These are phyloP conservation scores for Aschersonia sp. DNA, from an alignment of 2,329 filamentous ascomycete species.

Conservation along the genomic window DNA sequence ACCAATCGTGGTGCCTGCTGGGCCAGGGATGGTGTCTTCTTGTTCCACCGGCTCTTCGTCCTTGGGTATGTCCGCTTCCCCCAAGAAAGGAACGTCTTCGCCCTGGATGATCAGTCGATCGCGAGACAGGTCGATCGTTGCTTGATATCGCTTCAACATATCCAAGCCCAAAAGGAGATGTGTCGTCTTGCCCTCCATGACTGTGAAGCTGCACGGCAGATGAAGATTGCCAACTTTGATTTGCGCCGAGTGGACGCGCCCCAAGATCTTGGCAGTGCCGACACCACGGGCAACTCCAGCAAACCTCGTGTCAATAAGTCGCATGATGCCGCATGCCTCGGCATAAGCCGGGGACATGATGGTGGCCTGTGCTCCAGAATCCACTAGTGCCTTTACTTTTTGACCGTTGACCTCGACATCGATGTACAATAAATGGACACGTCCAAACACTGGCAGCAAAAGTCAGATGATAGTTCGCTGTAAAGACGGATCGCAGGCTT, in stretches of 20 bases:
- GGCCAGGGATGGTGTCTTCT: constrained; percentile 74
- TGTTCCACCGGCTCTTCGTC: constrained; percentile 57
- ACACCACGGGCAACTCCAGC: constrained; percentile 86
- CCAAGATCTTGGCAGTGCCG: constrained; percentile 85
- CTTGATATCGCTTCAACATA: constrained; percentile 94
- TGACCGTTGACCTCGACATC: constrained; percentile 88
- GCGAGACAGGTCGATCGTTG: constrained; percentile 73
- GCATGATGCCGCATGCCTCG: constrained; percentile 88
- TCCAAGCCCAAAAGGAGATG: constrained; percentile 86
- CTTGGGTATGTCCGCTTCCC: constrained; percentile 89
- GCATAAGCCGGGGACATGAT: constrained; percentile 97
- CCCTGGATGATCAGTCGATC: constrained; percentile 80
- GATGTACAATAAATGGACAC: constrained; percentile 92
- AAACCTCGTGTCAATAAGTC: constrained; percentile 83
- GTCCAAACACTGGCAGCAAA: constrained; percentile 61
- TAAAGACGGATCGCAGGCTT: no score
- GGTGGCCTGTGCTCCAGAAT: constrained; percentile 92
- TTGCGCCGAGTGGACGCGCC: constrained; percentile 86
- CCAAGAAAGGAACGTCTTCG: constrained; percentile 76
- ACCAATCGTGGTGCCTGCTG: constrained; percentile 80
- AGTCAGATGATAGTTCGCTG: background rate
- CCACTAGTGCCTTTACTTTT: constrained; percentile 88
- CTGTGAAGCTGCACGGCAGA: constrained; percentile 89
- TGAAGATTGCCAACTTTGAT: constrained; percentile 84
- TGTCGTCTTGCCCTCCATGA: constrained; percentile 97